Evolutionary conservation across 345 rosid species (phyloP).

Genomic region (Eucalyptus globulus): DNA sequence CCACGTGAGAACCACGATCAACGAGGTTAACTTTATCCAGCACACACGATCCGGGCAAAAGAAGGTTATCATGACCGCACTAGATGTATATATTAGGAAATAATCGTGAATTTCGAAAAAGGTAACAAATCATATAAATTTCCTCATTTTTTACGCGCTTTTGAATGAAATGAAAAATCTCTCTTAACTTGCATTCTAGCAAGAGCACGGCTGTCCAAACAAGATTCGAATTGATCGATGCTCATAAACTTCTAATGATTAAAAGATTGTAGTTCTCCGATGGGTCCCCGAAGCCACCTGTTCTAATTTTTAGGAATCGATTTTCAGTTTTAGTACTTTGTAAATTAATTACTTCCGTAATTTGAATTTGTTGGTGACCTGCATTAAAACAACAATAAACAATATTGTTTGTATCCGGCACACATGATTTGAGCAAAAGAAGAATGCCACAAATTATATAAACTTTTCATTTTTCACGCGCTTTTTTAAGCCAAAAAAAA

Average conservation of each 20-base stretch:
- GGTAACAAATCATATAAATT: too few relatives aligned
- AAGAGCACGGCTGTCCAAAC: not conserved
- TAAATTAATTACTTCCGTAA: too few relatives aligned
- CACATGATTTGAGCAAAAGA: too few relatives aligned
- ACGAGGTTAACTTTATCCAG: not conserved
- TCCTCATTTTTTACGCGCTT: accelerated
- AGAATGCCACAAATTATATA: too few relatives aligned
- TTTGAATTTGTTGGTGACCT: too few relatives aligned
- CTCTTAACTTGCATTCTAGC: not conserved
- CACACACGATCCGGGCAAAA: accelerated
- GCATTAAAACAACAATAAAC: accelerated
- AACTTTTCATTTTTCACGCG: too few relatives aligned
- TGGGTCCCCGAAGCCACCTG: accelerated
- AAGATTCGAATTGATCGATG: not conserved
- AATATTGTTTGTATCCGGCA: accelerated
- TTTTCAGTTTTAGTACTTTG: accelerated
- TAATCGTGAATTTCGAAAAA: too few relatives aligned
- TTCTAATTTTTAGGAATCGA: accelerated
- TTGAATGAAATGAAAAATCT: not conserved
- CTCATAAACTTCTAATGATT: not conserved
- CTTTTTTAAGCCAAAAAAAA: too few relatives aligned
- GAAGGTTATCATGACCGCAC: not conserved
- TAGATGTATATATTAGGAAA: accelerated
- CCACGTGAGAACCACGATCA: accelerated
- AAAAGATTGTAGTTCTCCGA: not conserved